Percentiles rank a stretch among this genome's conserved stretches.
phyloP scores from a whole-genome alignment of 2,329 filamentous ascomycete species.

The Emmonsia crescens region DNA sequence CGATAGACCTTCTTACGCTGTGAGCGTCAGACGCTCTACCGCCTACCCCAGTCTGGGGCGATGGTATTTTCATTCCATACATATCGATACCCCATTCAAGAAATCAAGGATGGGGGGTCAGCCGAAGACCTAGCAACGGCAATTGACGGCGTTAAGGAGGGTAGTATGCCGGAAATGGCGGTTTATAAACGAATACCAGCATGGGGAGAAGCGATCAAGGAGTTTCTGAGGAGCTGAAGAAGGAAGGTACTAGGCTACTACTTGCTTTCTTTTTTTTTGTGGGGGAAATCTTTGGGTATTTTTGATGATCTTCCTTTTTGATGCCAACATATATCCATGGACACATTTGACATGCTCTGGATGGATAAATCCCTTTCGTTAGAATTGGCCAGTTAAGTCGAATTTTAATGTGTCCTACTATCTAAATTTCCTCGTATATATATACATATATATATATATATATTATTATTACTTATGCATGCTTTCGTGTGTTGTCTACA shows the following conservation, averaged over 20 bases:
- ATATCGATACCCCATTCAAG: constrained; percentile 45
- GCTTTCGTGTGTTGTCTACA: background rate
- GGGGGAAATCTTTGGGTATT: background rate
- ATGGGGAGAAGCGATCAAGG: constrained; percentile 46
- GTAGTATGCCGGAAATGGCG: constrained; percentile 47
- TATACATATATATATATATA: background rate
- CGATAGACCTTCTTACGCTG: constrained; percentile 40
- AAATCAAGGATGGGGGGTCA: constrained; percentile 47
- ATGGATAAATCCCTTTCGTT: background rate
- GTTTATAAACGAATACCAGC: constrained; percentile 48
- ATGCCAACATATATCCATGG: background rate
- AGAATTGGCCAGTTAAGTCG: background rate
- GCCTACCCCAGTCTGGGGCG: constrained; percentile 43
- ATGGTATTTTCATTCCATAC: constrained; percentile 54
- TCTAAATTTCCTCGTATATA: background rate
- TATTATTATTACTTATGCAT: background rate
- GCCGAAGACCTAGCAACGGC: constrained; percentile 45
- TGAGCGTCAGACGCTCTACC: constrained; percentile 52
- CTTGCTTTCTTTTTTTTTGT: background rate
- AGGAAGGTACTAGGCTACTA: background rate
- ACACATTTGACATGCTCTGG: background rate
- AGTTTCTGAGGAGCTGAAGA: constrained; percentile 33
- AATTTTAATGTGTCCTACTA: background rate
- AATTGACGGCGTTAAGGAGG: constrained; percentile 48
- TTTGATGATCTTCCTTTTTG: background rate